Conservation (phyloP, 495 filamentous ascomycete genomes). For the Hypoxylon rickii region DNA sequence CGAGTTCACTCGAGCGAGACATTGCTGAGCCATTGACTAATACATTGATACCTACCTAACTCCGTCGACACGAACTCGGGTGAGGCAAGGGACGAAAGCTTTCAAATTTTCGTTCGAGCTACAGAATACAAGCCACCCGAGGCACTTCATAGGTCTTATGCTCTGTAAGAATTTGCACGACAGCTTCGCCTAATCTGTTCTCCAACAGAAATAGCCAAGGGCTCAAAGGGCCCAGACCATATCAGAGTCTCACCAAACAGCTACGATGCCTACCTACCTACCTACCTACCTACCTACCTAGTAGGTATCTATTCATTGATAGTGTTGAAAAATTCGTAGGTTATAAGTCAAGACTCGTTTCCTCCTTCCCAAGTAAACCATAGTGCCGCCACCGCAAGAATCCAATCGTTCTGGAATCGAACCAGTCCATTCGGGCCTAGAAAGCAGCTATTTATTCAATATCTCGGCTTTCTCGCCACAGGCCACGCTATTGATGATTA, state of each 20-base stretch:
- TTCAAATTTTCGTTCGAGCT: background rate
- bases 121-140: background rate
- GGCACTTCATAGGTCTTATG: background rate
- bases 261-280: too few species aligned
- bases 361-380: constrained; percentile 23
- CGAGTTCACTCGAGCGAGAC: constrained; percentile 13
- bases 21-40: constrained; percentile 12
- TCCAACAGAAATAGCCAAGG: constrained; percentile 15
- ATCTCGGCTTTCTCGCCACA: constrained; percentile 16
- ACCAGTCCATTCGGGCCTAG: constrained; percentile 2
- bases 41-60: too few species aligned
- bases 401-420: constrained; percentile 2
- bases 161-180: background rate
- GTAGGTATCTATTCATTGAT: constrained; percentile 4
- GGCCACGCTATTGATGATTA: background rate
- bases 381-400: constrained; percentile 14
- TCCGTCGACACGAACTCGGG: too few species aligned
- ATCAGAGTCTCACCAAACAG: too few species aligned
- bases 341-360: constrained; percentile 8
- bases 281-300: background rate
- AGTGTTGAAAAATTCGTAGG: background rate
- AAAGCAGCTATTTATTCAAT: constrained; percentile 2
- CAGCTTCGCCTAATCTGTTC: too few species aligned
- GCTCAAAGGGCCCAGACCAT: background rate
- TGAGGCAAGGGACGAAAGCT: constrained; percentile 23